Evolutionary conservation across 2,329 filamentous ascomycete species (phyloP), one percentile per base, ranked within the genome.

Genomic region (Colletotrichum navitas): DNA sequence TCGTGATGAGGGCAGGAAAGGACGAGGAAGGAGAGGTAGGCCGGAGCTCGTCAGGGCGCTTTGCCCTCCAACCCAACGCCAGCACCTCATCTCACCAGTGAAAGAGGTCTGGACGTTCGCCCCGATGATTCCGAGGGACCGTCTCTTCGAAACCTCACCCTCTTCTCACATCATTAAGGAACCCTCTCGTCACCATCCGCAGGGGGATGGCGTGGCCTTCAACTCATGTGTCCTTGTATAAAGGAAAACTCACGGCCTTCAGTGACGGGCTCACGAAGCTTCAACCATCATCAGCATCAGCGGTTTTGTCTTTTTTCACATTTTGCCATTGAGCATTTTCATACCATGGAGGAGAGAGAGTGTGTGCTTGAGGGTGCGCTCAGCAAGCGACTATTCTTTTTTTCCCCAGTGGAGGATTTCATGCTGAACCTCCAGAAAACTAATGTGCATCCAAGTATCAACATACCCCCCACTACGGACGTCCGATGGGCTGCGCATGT

Each of bases 231-330:
- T 49, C 59, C 51, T 39, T 39, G 32, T 24, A 56, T 21, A 34
- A 56, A n/a, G 51, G 47, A 47, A n/a, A 67, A 11, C 10, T 4
- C 10, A 60, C 45, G 39, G 59, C 45, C 34, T 21, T 66, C 51
- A 51, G 68, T 71, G 68, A 71, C 63, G 55, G 68, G 68, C 39
- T 71, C 56, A 71, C 68, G 49, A 58, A 60, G 56, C 56, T 62
- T 41, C 41, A 71, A 34, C 29, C 45, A 59, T 61, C 45, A 62
- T 62, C 60, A 62, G 60, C 66, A 68, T 68, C 41, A 71, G 68
- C 63, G 67, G 47, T 39, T 56, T 41, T 58, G 36, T 32, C 7
- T 21, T 12, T 12, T 8, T 43, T 18, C 7, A 18, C 16, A 18
- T 41, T 43, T 61, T 8, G 43, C 32, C 24, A 21, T 52, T 43